phyloP scores from a whole-genome alignment of 352 stramenopile genomes.

The Phytopythium helicoides region DNA sequence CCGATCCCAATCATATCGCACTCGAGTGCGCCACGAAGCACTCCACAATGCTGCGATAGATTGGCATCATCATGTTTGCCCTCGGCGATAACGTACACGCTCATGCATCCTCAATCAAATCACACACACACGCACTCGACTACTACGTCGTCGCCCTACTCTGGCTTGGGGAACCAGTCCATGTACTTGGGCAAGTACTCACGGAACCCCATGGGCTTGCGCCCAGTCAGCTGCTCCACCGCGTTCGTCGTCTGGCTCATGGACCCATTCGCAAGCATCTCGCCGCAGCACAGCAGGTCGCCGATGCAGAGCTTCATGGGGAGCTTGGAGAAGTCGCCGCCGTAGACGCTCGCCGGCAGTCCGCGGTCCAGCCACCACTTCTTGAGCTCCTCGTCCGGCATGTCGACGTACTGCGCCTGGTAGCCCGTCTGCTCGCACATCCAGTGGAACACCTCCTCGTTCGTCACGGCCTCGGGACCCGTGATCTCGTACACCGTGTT shows the following conservation, averaged over 20 bases:
- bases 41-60: no score
- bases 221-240: conserved; percentile 26
- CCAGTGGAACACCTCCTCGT: conserved; percentile 22
- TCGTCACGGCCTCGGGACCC: conserved; percentile 11
- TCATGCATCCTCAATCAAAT: no score
- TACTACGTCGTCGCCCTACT: neutral
- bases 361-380: conserved; percentile 22
- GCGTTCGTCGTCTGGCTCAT: conserved; percentile 19
- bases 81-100: no score
- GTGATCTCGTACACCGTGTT: conserved; percentile 27
- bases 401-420: conserved; percentile 23
- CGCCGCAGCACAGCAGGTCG: conserved; percentile 22
- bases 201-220: conserved; percentile 16
- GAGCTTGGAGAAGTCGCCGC: conserved; percentile 20
- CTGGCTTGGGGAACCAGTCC: conserved; percentile 19
- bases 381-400: conserved; percentile 26
- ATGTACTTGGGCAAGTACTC: conserved; percentile 23
- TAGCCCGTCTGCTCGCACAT: conserved; percentile 25
- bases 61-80: no score
- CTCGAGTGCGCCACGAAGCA: no score
- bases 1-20: no score
- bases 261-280: conserved; percentile 19
- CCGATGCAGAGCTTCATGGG: conserved; percentile 31
- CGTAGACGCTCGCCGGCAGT: conserved; percentile 18
- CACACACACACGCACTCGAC: no score